These are phyloP conservation scores for Cucurbita pepo DNA, from an alignment of 306 rosid species.

Conservation along the genomic window DNA sequence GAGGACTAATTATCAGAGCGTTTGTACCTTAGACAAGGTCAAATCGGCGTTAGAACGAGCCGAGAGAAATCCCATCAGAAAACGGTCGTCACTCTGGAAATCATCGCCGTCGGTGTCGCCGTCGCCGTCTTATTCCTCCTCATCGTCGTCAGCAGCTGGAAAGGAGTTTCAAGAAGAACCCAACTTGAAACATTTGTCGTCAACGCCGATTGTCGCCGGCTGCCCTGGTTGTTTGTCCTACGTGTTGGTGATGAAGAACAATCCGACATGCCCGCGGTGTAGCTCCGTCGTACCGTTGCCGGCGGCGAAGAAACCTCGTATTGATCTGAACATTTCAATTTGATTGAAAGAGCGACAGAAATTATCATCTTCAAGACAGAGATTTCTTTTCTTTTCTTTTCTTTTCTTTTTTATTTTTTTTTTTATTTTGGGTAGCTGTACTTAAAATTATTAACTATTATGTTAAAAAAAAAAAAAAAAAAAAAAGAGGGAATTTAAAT, in stretches of 20 bases:
- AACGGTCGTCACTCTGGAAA: conserved; percentile 22
- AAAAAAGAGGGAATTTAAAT: background rate
- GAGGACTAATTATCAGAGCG: conserved; percentile 54
- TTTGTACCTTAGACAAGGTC: conserved; percentile 90
- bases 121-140: conserved; percentile 12
- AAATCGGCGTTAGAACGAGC: conserved; percentile 85
- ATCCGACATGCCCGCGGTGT: conserved; percentile 90
- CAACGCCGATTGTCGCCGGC: conserved; percentile 66
- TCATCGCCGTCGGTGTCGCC: conserved; percentile 24
- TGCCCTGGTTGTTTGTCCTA: conserved; percentile 92
- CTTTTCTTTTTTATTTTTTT: too few relatives aligned
- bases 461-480: background rate
- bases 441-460: background rate
- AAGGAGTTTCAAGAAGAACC: conserved; percentile 51
- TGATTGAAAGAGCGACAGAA: conserved; percentile 14
- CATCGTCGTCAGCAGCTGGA: conserved; percentile 33
- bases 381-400: background rate
- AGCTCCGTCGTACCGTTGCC: conserved; percentile 60
- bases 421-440: background rate
- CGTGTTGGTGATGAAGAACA: conserved; percentile 66
- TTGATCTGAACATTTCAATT: conserved; percentile 73
- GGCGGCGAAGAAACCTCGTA: conserved; percentile 59
- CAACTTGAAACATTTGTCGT: background rate
- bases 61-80: conserved; percentile 64
- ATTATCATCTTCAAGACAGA: background rate